Conservation (phyloP, 345 rosid genomes). For the Lepidium africanum region DNA sequence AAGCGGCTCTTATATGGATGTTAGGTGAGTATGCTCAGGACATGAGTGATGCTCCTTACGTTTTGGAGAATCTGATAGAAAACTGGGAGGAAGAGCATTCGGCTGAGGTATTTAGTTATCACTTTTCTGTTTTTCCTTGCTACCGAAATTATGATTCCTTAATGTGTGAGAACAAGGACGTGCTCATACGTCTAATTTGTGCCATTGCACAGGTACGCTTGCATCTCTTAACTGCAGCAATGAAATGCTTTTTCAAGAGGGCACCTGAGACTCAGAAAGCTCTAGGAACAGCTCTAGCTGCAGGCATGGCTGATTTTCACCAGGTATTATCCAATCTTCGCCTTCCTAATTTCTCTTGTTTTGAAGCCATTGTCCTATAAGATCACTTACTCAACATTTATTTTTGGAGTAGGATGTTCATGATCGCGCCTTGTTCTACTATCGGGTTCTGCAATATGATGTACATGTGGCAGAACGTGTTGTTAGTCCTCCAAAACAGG, state of each 20-base stretch:
- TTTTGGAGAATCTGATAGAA: constrained; percentile 75
- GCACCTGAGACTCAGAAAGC: constrained; percentile 96
- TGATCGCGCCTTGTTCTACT: constrained; percentile 96
- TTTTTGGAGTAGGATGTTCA: constrained; percentile 80
- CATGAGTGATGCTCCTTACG: constrained; percentile 93
- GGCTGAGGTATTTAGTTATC: constrained; percentile 52
- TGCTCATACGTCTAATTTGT: constrained; percentile 11
- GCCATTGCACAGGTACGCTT: constrained; percentile 67
- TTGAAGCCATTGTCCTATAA: not conserved
- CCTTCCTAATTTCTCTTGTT: not conserved
- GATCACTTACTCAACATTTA: constrained; percentile 4
- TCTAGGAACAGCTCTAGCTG: constrained; percentile 75
- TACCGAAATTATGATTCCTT: constrained; percentile 5
- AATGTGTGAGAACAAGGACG: not conserved
- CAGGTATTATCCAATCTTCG: constrained; percentile 42
- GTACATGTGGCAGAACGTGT: constrained; percentile 73
- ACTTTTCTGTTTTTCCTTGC: not conserved
- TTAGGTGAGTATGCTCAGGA: constrained; percentile 98
- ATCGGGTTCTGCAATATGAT: constrained; percentile 73
- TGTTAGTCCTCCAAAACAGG: constrained; percentile 96
- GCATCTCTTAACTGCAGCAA: constrained; percentile 90
- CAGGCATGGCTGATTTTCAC: constrained; percentile 84
- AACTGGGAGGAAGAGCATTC: constrained; percentile 98
- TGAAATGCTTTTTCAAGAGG: constrained; percentile 96
- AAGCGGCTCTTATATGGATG: constrained; percentile 99